Evolutionary conservation across 108 stramenopile genomes (phyloP).

Genomic region (Schizochytrium sp.): DNA sequence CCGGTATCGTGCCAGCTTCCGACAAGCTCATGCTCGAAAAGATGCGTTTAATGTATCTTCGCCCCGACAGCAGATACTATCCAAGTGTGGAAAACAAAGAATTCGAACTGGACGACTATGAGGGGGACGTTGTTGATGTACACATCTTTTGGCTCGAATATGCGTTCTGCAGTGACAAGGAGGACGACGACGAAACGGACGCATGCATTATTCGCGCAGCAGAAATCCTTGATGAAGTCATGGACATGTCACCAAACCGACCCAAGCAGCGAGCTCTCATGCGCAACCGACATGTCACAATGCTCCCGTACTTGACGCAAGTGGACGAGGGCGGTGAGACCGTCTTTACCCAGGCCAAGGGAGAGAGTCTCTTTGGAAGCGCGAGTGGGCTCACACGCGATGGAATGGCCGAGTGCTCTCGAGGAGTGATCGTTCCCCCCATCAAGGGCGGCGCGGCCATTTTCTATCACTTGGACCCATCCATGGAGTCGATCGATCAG

Average conservation of each 20-base stretch:
- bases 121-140: background rate
- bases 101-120: background rate
- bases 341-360: background rate
- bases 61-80: too few species aligned
- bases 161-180: background rate
- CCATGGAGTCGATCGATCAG: background rate
- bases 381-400: background rate
- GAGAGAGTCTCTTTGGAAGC: background rate
- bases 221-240: background rate
- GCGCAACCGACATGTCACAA: background rate
- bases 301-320: slow-evolving; percentile 4
- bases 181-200: background rate
- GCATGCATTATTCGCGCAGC: background rate
- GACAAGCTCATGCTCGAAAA: background rate
- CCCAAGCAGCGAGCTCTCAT: background rate
- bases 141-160: background rate
- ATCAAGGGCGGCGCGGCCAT: background rate
- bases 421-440: background rate
- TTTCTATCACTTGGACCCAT: background rate
- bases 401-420: background rate
- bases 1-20: too few species aligned
- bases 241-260: background rate
- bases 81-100: background rate
- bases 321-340: slow-evolving; percentile 6
- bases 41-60: too few species aligned